Evolutionary conservation across 331 rosid genomes (phyloP).

Genomic region (Erythrophleum ivorense): DNA sequence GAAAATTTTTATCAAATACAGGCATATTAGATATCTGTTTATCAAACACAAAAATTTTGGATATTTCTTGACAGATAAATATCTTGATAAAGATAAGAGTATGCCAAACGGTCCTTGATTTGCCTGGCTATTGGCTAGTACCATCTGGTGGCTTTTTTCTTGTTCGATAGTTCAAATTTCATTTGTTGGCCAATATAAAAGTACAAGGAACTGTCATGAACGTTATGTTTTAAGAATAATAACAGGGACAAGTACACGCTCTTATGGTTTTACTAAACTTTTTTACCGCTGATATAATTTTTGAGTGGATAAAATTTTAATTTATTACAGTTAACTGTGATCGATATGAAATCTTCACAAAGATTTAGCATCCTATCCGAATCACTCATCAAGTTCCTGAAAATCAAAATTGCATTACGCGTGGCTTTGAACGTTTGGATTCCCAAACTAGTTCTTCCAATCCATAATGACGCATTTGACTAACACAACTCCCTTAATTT

Average conservation of each 20-base stretch:
- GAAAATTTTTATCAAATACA: background rate
- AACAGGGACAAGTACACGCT: background rate
- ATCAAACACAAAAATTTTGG: background rate
- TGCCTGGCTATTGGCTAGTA: background rate
- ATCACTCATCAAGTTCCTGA: constrained; percentile 13
- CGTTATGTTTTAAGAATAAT: background rate
- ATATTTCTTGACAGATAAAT: background rate
- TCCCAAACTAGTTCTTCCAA: background rate
- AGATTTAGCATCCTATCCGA: background rate
- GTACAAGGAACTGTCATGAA: background rate
- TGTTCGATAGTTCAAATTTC: background rate
- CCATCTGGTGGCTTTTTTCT: background rate
- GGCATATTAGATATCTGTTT: too few species aligned
- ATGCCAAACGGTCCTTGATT: background rate
- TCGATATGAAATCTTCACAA: background rate
- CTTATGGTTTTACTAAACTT: background rate
- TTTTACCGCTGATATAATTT: background rate
- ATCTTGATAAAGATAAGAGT: background rate
- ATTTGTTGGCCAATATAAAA: background rate
- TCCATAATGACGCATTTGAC: constrained; percentile 35
- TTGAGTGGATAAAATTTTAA: background rate
- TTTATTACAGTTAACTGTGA: background rate
- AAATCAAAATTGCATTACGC: constrained; percentile 25
- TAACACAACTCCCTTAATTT: constrained; percentile 33
- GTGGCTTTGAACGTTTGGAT: background rate